Conservation (phyloP, 352 stramenopile species). For the Phytophthora pseudosyringae region DNA sequence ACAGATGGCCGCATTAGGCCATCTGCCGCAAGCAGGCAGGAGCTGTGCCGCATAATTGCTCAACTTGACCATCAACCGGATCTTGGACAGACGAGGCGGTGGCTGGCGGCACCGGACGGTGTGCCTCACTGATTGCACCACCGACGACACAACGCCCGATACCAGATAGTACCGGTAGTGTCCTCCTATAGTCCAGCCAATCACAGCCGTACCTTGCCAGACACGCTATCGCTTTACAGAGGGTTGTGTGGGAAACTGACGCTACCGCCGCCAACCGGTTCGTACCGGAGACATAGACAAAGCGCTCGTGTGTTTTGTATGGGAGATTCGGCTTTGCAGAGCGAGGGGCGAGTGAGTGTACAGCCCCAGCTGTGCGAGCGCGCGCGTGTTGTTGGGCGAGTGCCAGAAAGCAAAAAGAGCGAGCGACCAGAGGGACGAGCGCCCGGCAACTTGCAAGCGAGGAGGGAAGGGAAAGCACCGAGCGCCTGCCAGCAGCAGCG, state of each 20-base stretch:
- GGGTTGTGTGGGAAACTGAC: slow-evolving; percentile 11
- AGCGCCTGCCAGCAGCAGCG: neutral
- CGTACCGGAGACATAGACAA: slow-evolving; percentile 15
- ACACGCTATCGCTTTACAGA: neutral
- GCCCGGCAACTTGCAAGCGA: neutral
- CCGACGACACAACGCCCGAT: neutral
- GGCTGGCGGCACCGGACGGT: slow-evolving; percentile 25
- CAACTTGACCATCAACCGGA: neutral
- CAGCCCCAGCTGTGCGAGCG: slow-evolving; percentile 7
- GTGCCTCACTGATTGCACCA: slow-evolving; percentile 28
- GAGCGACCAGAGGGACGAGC: slow-evolving; percentile 15
- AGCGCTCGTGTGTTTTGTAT: slow-evolving; percentile 7
- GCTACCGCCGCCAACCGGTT: neutral
- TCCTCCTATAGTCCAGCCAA: slow-evolving; percentile 10
- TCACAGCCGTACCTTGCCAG: neutral
- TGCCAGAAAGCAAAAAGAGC: slow-evolving; percentile 52
- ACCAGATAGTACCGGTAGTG: neutral
- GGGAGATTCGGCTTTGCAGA: slow-evolving; percentile 27
- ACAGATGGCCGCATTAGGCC: too few species aligned
- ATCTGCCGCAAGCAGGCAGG: too few species aligned
- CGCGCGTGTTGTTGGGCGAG: slow-evolving; percentile 28
- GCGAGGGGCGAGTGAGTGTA: neutral
- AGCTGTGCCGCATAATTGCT: too few species aligned
- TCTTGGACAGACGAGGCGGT: slow-evolving; percentile 11
- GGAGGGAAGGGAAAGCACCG: slow-evolving; percentile 14